Evolutionary conservation across 352 stramenopile species (phyloP).

Genomic region (Globisporangium echinulatum): DNA sequence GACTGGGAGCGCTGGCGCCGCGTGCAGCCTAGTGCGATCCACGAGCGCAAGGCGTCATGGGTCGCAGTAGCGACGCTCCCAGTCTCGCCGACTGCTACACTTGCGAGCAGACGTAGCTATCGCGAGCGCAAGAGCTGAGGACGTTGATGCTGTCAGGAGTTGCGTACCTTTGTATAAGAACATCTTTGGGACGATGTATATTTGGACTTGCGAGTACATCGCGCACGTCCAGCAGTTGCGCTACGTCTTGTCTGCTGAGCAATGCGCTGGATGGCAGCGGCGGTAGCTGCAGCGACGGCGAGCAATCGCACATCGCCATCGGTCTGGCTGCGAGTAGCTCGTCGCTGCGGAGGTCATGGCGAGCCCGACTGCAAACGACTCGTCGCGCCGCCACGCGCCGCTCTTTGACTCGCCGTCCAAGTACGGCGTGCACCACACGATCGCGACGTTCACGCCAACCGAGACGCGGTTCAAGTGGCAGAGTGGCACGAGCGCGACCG

Average conservation of each 20-base stretch:
- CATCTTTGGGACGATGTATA: too few relatives aligned
- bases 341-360: not conserved
- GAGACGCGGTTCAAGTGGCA: slow-evolving; percentile 77
- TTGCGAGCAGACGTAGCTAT: too few relatives aligned
- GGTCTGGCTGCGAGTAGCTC: not conserved
- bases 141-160: too few relatives aligned
- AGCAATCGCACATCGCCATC: not conserved
- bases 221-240: too few relatives aligned
- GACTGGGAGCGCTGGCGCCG: slow-evolving; percentile 32
- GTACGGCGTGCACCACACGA: slow-evolving; percentile 56
- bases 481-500: slow-evolving; percentile 34
- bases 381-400: slow-evolving; percentile 24
- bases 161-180: too few relatives aligned
- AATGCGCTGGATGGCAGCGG: too few relatives aligned
- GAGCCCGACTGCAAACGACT: slow-evolving; percentile 17
- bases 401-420: slow-evolving; percentile 77
- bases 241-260: too few relatives aligned
- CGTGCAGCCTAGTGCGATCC: slow-evolving; percentile 7
- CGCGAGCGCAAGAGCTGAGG: too few relatives aligned
- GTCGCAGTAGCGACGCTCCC: not conserved
- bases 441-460: slow-evolving; percentile 56
- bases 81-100: not conserved
- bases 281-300: too few relatives aligned
- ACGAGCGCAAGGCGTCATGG: slow-evolving; percentile 4
- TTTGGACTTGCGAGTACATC: too few relatives aligned